Evolutionary conservation across 129 eudicot genomes (phyloP), one percentile per base, ranked within the genome.

Genomic region (Rutidosis leptorrhynchoides): DNA sequence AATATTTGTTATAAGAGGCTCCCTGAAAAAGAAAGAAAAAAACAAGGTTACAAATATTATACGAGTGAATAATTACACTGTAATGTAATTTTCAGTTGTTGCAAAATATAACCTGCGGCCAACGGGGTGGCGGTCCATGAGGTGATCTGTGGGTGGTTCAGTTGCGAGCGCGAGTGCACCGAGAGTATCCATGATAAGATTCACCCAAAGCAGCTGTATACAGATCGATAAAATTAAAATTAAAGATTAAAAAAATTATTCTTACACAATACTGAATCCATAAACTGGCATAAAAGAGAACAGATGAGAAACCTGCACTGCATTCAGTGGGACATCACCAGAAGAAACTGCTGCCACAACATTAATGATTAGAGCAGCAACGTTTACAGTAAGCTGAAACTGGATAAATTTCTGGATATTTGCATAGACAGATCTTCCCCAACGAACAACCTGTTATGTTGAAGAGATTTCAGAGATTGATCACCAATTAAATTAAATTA

Each of bases 111-210:
- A 91, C 98, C 98, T 92, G 83, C 98, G 87, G 43, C 98, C 98
- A 62, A 92, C 98, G 1, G 98, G 98, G 60, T 77, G 70, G 58
- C 98, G 82, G 11, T 68, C 69, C 98, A 92, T 92, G 32, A 92
- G 87, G 69, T 92, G 95, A 78, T 92, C 96, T 0, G 98, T 92
- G 6, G 98, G 98, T 52, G 96, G 95, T 76, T 92, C 98, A 10
- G 98, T 92, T 67, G 98, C 98, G 48, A 92, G 77, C 26, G 98
- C 98, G 70, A 92, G 96, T 8, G 98, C 98, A 75, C 98, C 98
- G 3, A 92, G 91, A 15, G 98, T 92, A 69, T 92, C 98, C 98
- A 92, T 92, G 22, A 92, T 92, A 60, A 92, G 89, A 68, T 92
- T 92, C 43, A 92, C 98, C 98, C 98, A 92, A 29, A 92, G 95